These are phyloP conservation scores for Cephalotrichum gorgonifer DNA, from an alignment of 2,329 filamentous ascomycete genomes.

Conservation along the genomic window DNA sequence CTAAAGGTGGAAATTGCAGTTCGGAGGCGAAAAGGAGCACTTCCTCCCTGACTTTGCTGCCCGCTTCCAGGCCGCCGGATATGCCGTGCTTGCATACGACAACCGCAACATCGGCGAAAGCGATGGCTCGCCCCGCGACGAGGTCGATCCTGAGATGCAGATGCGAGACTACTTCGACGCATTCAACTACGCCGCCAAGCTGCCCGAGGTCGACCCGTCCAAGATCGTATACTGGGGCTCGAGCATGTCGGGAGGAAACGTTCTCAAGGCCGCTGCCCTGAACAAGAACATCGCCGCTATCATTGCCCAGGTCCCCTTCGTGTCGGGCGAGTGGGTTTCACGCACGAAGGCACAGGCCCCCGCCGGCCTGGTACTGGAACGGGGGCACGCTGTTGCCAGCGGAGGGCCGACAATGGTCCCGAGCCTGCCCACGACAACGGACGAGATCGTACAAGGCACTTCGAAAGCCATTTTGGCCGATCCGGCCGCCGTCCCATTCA, in stretches of 20 bases:
- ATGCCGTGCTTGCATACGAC: conserved; percentile 8
- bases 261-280: conserved; percentile 8
- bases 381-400: not conserved
- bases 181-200: conserved; percentile 9
- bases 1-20: no score
- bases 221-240: conserved; percentile 10
- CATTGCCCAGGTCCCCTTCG: conserved; percentile 8
- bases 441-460: not conserved
- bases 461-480: not conserved
- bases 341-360: not conserved
- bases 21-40: no score
- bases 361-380: not conserved
- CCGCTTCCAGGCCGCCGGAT: conserved; percentile 8
- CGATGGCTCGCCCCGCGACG: conserved; percentile 7
- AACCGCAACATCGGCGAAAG: conserved; percentile 11
- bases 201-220: conserved; percentile 8
- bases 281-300: conserved; percentile 9
- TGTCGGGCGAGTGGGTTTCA: conserved; percentile 8
- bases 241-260: conserved; percentile 8
- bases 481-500: not conserved
- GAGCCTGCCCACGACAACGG: not conserved
- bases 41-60: conserved; percentile 8
- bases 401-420: not conserved
- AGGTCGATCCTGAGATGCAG: conserved; percentile 8
- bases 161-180: conserved; percentile 10